Evolutionary conservation across 768 basidiomycete species (phyloP).

Genomic region (Russula olivacea): DNA sequence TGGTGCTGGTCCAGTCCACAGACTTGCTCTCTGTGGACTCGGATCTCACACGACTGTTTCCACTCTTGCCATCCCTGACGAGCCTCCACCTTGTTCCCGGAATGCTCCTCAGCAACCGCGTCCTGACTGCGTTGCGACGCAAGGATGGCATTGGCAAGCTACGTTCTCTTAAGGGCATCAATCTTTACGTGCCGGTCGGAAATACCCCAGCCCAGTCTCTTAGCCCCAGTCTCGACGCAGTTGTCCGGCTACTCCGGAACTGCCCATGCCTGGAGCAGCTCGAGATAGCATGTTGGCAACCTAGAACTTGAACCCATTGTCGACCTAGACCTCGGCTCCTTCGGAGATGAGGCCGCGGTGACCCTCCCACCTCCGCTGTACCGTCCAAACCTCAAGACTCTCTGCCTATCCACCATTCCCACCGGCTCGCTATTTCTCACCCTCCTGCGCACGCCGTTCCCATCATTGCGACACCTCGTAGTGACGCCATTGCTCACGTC

Average conservation of each 20-base stretch:
- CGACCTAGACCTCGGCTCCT: neutral
- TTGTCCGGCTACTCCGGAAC: conserved; percentile 8
- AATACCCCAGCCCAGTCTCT: neutral
- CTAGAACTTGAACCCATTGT: conserved; percentile 5
- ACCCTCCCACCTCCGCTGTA: conserved; percentile 40
- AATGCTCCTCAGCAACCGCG: conserved; percentile 19
- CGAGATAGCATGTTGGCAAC: conserved; percentile 18
- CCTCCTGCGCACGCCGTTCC: conserved; percentile 51
- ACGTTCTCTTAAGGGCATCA: conserved; percentile 20
- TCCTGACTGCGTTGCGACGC: conserved; percentile 6
- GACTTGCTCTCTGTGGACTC: conserved; percentile 55
- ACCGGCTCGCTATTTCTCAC: conserved; percentile 56
- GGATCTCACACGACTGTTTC: conserved; percentile 57
- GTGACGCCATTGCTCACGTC: conserved; percentile 43
- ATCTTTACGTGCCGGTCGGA: conserved; percentile 17
- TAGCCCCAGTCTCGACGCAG: neutral
- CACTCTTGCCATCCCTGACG: conserved; percentile 37
- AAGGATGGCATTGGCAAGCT: conserved; percentile 23
- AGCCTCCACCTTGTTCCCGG: conserved; percentile 17
- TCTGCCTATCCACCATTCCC: conserved; percentile 62
- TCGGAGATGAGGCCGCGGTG: conserved; percentile 18
- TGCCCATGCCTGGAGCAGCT: conserved; percentile 22
- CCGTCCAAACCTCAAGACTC: conserved; percentile 48
- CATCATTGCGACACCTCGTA: conserved; percentile 54
- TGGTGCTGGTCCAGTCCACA: conserved; percentile 36